A percentile compares a stretch with the other conserved stretches of the same genome.
Evolutionary conservation across 1,284 basidiomycete species (phyloP).

Genomic region (Marasmius fiardii): DNA sequence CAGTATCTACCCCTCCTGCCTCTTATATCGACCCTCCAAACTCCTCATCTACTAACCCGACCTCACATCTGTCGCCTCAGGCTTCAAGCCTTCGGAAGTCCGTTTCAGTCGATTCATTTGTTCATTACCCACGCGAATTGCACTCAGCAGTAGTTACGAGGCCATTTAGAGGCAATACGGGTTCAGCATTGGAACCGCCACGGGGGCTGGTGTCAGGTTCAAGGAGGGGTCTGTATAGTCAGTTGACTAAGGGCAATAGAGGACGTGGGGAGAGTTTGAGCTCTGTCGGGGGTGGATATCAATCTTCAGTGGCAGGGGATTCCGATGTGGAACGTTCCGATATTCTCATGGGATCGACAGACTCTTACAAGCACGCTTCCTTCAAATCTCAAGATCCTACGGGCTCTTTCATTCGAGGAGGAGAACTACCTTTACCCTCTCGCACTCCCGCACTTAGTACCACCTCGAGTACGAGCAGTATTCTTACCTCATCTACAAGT

Average conservation of each 20-base stretch:
- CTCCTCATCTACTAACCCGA: neutral
- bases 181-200: slow-evolving; percentile 27
- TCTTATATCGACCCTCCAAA: slow-evolving; percentile 8
- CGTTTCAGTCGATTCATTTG: slow-evolving; percentile 72
- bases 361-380: slow-evolving; percentile 34
- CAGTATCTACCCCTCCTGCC: slow-evolving; percentile 10
- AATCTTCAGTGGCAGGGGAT: slow-evolving; percentile 38
- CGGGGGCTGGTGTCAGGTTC: slow-evolving; percentile 21
- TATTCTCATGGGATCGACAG: slow-evolving; percentile 26
- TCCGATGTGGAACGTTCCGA: slow-evolving; percentile 55
- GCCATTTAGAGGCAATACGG: slow-evolving; percentile 30
- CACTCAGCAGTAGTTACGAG: slow-evolving; percentile 30
- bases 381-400: slow-evolving; percentile 33
- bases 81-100: slow-evolving; percentile 56
- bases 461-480: slow-evolving; percentile 38
- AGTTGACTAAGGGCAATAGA: slow-evolving; percentile 39
- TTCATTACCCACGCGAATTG: slow-evolving; percentile 39
- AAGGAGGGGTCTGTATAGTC: slow-evolving; percentile 27
- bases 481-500: slow-evolving; percentile 27
- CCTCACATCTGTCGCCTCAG: slow-evolving; percentile 24
- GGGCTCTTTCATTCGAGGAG: slow-evolving; percentile 39
- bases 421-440: slow-evolving; percentile 54
- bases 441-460: slow-evolving; percentile 41
- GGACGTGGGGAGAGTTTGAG: slow-evolving; percentile 58
- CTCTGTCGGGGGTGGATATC: slow-evolving; percentile 38